These are phyloP conservation scores for Coniophora puteana DNA, from an alignment of 1,284 basidiomycete genomes.

Conservation along the genomic window DNA sequence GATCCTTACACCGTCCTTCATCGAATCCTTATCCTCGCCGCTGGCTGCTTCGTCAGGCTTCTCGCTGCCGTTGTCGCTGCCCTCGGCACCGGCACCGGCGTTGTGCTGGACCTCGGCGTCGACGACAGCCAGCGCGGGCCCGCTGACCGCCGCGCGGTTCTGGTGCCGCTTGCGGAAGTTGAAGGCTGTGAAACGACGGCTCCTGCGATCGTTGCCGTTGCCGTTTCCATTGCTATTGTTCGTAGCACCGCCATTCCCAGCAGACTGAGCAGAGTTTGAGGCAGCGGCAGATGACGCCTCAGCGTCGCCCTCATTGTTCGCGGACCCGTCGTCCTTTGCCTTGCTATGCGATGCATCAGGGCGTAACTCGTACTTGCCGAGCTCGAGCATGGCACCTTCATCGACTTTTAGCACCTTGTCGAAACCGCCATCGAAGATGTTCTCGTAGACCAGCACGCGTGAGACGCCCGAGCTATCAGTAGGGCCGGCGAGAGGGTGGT, in stretches of 20 bases:
- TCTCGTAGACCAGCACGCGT: slow-evolving; percentile 65
- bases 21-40: slow-evolving; percentile 38
- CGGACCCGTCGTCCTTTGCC: slow-evolving; percentile 8
- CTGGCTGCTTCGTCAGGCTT: too few relatives aligned
- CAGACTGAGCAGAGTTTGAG: slow-evolving; percentile 14
- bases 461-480: slow-evolving; percentile 39
- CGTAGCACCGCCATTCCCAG: slow-evolving; percentile 12
- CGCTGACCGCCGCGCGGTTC: slow-evolving; percentile 50
- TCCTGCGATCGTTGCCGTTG: slow-evolving; percentile 17
- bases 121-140: slow-evolving; percentile 73
- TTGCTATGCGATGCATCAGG: too few relatives aligned
- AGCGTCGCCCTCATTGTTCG: slow-evolving; percentile 14
- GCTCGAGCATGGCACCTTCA: slow-evolving; percentile 69
- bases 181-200: slow-evolving; percentile 62
- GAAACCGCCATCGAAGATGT: slow-evolving; percentile 79
- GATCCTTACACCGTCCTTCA: slow-evolving; percentile 67
- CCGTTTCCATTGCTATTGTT: slow-evolving; percentile 4
- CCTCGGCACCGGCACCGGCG: slow-evolving; percentile 31
- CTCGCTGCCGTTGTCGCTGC: too few relatives aligned
- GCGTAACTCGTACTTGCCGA: slow-evolving; percentile 56
- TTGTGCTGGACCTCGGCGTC: slow-evolving; percentile 43
- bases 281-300: slow-evolving; percentile 9
- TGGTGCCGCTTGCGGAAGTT: slow-evolving; percentile 53
- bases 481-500: slow-evolving; percentile 45
- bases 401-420: slow-evolving; percentile 68